Evolutionary conservation across 106 monocot species (phyloP), one percentile per base, ranked within the genome.

Genomic region (Dendrobium huoshanense): DNA sequence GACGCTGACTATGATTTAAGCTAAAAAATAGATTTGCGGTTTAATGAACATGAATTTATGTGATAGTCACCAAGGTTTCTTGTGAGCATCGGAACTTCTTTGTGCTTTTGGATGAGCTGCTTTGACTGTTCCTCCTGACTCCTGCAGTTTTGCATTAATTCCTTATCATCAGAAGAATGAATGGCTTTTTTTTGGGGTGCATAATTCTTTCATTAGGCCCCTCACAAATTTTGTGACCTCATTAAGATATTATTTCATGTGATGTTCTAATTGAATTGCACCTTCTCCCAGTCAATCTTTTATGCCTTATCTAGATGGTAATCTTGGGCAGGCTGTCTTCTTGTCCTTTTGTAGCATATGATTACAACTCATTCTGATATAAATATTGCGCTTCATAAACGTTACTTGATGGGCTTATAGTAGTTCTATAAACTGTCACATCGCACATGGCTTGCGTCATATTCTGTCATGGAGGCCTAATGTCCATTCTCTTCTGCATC

Each of bases 371-470:
- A 61, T 79, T 64, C 42, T 7, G 18, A 81, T 74, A 13, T 51
- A 51, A 51, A 18, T 25, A 55, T 55, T 70, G 33, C 70, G 1
- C 8, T 29, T 70, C 70, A 4, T 74, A 55, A 79, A 68, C 27
- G 29, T 41, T 73, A 45, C 33, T 70, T 74, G 6, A 65, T 43
- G 43, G 75, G 11, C 15, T 81, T 82, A 76, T 77, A 13, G 16
- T 51, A 51, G 55, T 65, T 76, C 16, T 18, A 68, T 29, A 27
- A 41, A 24, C 42, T 17, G 78, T 84, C 82, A 78, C 84, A 84
- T 6, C 40, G 73, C 89, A 89, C 89, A 86, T 89, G 89, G 86
- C n/a, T 20, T 55, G 47, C 51, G 51, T 51, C 51, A 51, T 51
- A 51, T 51, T 51, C 0, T 84, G 86, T 84, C 89, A 87, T 89